Percentiles rank a stretch among this genome's conserved stretches.
Evolutionary conservation across 2,329 filamentous ascomycete species (phyloP).

Genomic region (Aspergillus versicolor): DNA sequence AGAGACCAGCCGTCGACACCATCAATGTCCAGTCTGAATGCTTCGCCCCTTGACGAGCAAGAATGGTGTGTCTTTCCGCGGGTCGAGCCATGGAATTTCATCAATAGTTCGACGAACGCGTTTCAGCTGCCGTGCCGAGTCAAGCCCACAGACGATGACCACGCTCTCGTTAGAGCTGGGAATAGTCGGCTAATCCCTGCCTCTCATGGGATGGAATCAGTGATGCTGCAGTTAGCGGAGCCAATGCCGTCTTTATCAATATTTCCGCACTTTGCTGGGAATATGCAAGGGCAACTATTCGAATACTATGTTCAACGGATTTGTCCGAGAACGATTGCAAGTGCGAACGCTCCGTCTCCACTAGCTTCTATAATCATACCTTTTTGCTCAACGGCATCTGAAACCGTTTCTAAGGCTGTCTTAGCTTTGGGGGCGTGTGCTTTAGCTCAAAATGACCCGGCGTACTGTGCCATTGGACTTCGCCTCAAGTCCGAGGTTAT

Average conservation of each 20-base stretch:
- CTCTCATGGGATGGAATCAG: background rate
- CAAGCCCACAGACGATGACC: slow-evolving; percentile 25
- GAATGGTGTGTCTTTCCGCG: slow-evolving; percentile 29
- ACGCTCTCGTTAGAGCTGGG: slow-evolving; percentile 15
- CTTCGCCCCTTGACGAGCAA: slow-evolving; percentile 19
- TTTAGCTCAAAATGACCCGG: slow-evolving; percentile 31
- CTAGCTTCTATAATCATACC: slow-evolving; percentile 42
- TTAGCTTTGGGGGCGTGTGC: slow-evolving; percentile 42
- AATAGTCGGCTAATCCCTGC: background rate
- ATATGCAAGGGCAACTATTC: slow-evolving; percentile 33
- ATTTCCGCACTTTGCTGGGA: slow-evolving; percentile 30
- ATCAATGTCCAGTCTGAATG: slow-evolving; percentile 17
- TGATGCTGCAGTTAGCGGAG: slow-evolving; percentile 2
- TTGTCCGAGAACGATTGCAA: slow-evolving; percentile 42
- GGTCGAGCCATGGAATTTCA: slow-evolving; percentile 32
- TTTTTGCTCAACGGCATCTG: slow-evolving; percentile 39
- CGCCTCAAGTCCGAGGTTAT: slow-evolving; percentile 40
- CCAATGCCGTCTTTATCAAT: slow-evolving; percentile 23
- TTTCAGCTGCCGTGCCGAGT: slow-evolving; percentile 29
- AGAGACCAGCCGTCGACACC: slow-evolving; percentile 19
- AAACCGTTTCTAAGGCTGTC: slow-evolving; percentile 38
- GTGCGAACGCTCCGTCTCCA: slow-evolving; percentile 34
- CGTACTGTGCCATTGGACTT: slow-evolving; percentile 34
- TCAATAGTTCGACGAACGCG: slow-evolving; percentile 31
- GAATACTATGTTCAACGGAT: slow-evolving; percentile 43